These are phyloP conservation scores for Fusarium sp. DNA, from an alignment of 2,329 filamentous ascomycete species.

Conservation along the genomic window DNA sequence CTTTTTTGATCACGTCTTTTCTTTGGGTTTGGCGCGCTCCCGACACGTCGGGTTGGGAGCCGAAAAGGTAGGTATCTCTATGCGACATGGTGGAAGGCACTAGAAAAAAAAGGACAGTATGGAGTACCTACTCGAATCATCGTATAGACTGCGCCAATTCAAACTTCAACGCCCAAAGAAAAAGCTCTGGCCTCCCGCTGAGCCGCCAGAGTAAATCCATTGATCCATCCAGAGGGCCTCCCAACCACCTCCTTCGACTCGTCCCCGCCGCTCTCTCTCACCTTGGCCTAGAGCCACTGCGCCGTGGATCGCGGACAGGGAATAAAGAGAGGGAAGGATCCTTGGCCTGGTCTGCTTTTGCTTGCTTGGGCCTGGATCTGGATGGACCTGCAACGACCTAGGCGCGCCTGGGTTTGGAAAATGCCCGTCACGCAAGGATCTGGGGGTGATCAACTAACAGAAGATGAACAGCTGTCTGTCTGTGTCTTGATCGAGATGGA, in stretches of 20 bases:
- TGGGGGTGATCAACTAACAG: slow-evolving; percentile 5
- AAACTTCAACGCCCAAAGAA: background rate
- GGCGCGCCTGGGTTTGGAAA: background rate
- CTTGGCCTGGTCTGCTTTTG: background rate
- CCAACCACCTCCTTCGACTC: slow-evolving; percentile 19
- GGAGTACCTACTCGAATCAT: background rate
- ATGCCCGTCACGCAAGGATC: slow-evolving; percentile 16
- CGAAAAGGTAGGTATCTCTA: background rate
- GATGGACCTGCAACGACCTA: slow-evolving; percentile 7
- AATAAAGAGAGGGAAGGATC: slow-evolving; percentile 7
- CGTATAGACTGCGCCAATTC: background rate
- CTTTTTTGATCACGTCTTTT: slow-evolving; percentile 2
- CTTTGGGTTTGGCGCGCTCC: background rate
- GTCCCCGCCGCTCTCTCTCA: background rate
- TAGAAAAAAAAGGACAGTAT: background rate
- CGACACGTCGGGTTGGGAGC: background rate
- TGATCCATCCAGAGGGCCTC: slow-evolving; percentile 16
- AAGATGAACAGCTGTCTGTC: background rate
- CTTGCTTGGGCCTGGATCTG: background rate
- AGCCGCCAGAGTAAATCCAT: slow-evolving; percentile 28
- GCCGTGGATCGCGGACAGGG: slow-evolving; percentile 33
- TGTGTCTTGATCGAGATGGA: background rate
- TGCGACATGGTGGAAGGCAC: background rate
- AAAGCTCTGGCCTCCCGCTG: slow-evolving; percentile 22
- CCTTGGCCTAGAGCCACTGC: slow-evolving; percentile 12